A percentile compares a stretch with the other conserved stretches of the same genome.
phyloP scores from a whole-genome alignment of 371 early-diverging fungal genomes.

The Circinella minor region DNA sequence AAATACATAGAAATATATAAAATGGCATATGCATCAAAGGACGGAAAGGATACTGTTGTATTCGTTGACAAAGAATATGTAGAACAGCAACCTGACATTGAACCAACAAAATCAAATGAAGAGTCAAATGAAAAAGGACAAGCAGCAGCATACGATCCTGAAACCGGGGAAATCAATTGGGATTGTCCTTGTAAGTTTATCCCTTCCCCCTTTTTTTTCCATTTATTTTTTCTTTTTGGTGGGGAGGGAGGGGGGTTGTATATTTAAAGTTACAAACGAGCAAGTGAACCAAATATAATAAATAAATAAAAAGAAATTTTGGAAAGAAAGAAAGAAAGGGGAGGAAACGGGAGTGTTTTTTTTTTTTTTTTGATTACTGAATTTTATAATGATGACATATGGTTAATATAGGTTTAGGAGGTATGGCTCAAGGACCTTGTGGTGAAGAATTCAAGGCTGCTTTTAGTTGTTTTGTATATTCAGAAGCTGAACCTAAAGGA shows the following conservation, averaged over 20 bases:
- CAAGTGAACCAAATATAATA: too few species aligned
- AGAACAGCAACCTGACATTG: conserved; percentile 27
- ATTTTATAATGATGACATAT: too few species aligned
- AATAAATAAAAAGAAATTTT: too few species aligned
- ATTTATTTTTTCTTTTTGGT: too few species aligned
- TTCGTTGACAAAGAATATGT: conserved; percentile 56
- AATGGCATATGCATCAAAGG: conserved; percentile 51
- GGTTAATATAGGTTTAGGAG: conserved; percentile 64
- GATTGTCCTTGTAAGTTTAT: conserved; percentile 90
- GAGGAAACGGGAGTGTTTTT: not conserved
- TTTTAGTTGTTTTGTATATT: conserved; percentile 96
- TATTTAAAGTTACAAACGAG: too few species aligned
- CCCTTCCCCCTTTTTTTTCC: too few species aligned
- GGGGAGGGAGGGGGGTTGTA: too few species aligned
- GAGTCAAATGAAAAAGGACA: conserved; percentile 31
- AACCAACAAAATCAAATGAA: conserved; percentile 22
- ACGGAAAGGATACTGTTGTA: conserved; percentile 59
- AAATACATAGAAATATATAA: not conserved
- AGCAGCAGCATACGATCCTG: conserved; percentile 65
- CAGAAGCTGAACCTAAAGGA: conserved; percentile 86
- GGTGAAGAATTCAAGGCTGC: conserved; percentile 96
- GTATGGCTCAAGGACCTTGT: conserved; percentile 96
- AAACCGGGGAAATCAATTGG: conserved; percentile 98
- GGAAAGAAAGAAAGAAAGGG: not conserved
- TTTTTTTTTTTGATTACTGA: too few species aligned